Evolutionary conservation across 257 asterid genomes (phyloP).

Genomic region (Solanum rostratum): DNA sequence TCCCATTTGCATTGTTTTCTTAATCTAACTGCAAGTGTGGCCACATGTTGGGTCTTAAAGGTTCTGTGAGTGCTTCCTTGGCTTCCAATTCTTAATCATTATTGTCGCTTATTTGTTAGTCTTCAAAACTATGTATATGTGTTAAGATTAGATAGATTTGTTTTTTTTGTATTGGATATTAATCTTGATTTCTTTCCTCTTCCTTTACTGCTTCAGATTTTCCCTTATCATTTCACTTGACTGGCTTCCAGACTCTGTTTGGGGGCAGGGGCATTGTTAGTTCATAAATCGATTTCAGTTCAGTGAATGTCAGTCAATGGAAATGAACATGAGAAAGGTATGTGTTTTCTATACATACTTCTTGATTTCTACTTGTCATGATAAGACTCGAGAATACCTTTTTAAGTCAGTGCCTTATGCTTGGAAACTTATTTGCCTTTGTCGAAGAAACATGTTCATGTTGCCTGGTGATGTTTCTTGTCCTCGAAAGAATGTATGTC

Average conservation of each 20-base stretch:
- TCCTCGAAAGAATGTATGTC: not conserved
- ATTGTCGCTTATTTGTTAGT: no score
- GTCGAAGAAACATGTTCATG: no score
- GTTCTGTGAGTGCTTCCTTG: no score
- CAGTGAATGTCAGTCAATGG: not conserved
- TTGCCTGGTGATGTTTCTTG: not conserved
- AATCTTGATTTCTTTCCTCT: no score
- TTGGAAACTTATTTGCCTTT: not conserved
- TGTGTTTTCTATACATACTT: not conserved
- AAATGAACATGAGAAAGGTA: not conserved
- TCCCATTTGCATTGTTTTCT: no score
- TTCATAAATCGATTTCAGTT: not conserved
- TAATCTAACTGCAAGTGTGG: no score
- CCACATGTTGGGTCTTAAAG: no score
- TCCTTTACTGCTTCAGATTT: no score
- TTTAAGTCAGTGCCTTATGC: not conserved
- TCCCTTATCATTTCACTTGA: not conserved
- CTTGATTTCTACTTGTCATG: not conserved
- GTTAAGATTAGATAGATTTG: no score
- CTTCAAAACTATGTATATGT: no score
- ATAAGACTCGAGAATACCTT: not conserved
- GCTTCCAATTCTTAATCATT: no score
- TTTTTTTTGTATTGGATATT: no score
- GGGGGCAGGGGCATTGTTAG: conserved; percentile 1
- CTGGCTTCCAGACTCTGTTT: conserved; percentile 13